These are phyloP conservation scores for Kwoniella europaea DNA, from an alignment of 768 basidiomycete species.

Conservation along the genomic window DNA sequence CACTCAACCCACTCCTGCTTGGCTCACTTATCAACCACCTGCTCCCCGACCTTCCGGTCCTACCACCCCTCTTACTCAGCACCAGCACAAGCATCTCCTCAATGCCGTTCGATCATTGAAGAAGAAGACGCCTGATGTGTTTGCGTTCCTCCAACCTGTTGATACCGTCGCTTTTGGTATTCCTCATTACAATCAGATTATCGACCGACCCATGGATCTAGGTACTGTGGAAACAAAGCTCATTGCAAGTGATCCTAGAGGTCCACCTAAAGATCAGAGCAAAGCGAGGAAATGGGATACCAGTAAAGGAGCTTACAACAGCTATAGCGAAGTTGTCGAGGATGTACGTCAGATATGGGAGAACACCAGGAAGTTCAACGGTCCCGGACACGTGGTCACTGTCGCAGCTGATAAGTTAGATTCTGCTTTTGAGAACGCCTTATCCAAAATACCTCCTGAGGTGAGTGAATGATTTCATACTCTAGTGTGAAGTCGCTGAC, in stretches of 20 bases:
- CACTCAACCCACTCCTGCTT: constrained; percentile 29
- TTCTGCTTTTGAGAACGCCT: constrained; percentile 82
- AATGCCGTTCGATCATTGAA: constrained; percentile 80
- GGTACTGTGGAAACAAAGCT: constrained; percentile 90
- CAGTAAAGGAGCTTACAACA: constrained; percentile 64
- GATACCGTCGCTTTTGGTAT: constrained; percentile 72
- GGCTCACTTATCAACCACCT: constrained; percentile 46
- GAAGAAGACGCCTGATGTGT: constrained; percentile 76
- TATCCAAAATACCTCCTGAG: constrained; percentile 82
- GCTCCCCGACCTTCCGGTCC: constrained; percentile 50
- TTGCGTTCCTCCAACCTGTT: constrained; percentile 82
- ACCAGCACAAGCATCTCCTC: constrained; percentile 79
- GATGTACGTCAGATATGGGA: constrained; percentile 88
- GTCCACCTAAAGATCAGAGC: constrained; percentile 61
- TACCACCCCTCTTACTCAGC: constrained; percentile 62
- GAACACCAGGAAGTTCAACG: constrained; percentile 91
- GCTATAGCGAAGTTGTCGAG: constrained; percentile 75
- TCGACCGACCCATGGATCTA: constrained; percentile 93
- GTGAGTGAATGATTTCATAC: constrained; percentile 61
- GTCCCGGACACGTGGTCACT: constrained; percentile 79
- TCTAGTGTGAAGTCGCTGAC: not conserved
- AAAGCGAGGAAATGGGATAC: constrained; percentile 46
- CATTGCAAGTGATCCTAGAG: constrained; percentile 73
- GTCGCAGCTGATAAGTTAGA: constrained; percentile 81
- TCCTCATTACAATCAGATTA: constrained; percentile 84